Base-by-base conservation (phyloP, 441 rosid genomes). In the Arabidopsis hybrid region DNA sequence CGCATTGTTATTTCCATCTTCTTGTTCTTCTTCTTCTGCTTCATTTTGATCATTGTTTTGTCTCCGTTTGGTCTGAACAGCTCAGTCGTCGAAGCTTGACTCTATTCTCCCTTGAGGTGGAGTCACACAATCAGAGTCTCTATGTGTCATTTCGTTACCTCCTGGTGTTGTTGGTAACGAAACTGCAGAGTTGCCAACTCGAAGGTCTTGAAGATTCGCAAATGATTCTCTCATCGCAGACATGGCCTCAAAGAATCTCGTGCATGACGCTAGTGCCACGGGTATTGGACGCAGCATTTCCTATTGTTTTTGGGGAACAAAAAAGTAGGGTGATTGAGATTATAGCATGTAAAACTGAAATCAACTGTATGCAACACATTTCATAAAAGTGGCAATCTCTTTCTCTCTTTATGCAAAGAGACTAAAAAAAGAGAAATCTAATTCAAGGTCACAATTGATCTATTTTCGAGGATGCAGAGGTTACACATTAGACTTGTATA, bases 241-340 rank as follows among this genome's bases (percentile, higher is more conserved):
- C 99, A 92, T 91, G 56, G 99, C 99, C 79, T 95, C 98, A 39
- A 95, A 95, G 81, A 92, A 92, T 68, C 98, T 81, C 45, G 99
- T 91, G 80, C 97, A 92, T 8, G 99, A 95, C 69, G 99, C 98
- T 73, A 95, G 81, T 60, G 99, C 99, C 69, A 95, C 98, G 0
- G 98, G 99, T 79, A 92, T 92, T 16, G 99, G 99, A 32, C 98
- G 98, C 35, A 95, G 83, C 98, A 95, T 92, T 82, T 95, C 99
- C 98, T 95, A 83, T 61, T 73, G 21, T 43, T 26, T 34, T 59
- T n/a, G 17, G 1, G 1, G 1, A 0, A 8, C 29, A 0, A 51
- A 4, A 16, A 34, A 5, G 62, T 14, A 58, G 0, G 7, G 56
- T 51, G 0, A 35, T 4, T 40, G 53, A 74, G 31, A 40, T 61